Evolutionary conservation across 306 rosid genomes (phyloP).

Genomic region (Aeschynomene evenia): DNA sequence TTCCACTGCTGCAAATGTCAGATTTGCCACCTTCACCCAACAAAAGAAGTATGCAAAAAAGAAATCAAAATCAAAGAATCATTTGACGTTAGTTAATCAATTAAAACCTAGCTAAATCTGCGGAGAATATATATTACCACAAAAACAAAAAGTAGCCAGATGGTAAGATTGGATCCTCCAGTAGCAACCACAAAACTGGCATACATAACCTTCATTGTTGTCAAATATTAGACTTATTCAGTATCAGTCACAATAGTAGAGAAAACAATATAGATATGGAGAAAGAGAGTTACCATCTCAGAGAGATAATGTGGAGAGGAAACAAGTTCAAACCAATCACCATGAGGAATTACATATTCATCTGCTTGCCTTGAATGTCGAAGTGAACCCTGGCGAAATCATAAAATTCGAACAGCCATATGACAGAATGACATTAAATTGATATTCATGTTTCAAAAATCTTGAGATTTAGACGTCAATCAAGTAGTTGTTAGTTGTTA

Average conservation of each 20-base stretch:
- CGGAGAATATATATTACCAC: slow-evolving; percentile 57
- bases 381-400: slow-evolving; percentile 67
- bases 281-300: slow-evolving; percentile 66
- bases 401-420: slow-evolving; percentile 25
- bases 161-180: slow-evolving; percentile 72
- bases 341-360: slow-evolving; percentile 72
- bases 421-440: too few species aligned
- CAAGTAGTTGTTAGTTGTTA: slow-evolving; percentile 31
- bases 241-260: background rate
- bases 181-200: slow-evolving; percentile 75
- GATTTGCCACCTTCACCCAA: slow-evolving; percentile 63
- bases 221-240: slow-evolving; percentile 25
- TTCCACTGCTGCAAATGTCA: slow-evolving; percentile 74
- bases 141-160: slow-evolving; percentile 75
- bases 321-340: slow-evolving; percentile 84
- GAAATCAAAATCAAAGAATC: background rate
- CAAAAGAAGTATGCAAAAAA: background rate
- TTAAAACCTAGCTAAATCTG: background rate
- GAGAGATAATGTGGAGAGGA: slow-evolving; percentile 91
- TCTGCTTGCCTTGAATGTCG: slow-evolving; percentile 53
- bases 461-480: slow-evolving; percentile 22
- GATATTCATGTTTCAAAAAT: slow-evolving; percentile 3
- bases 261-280: background rate
- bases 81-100: too few species aligned
- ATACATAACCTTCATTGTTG: slow-evolving; percentile 65